Base-by-base conservation (phyloP, 2,329 filamentous ascomycete species). In the Aspergillus sp. region DNA sequence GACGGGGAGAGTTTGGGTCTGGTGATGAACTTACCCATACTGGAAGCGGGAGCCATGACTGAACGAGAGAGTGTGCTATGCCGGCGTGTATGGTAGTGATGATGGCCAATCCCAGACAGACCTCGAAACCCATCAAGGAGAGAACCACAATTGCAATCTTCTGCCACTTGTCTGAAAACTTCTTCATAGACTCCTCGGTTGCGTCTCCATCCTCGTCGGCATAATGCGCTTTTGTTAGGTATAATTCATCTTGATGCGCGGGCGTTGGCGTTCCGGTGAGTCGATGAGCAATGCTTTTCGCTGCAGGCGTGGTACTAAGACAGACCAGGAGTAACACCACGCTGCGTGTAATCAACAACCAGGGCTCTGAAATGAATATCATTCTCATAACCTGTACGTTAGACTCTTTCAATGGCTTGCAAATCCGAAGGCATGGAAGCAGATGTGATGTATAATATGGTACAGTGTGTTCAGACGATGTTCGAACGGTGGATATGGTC, bases 171-270 rank as follows among this genome's bases (percentile, higher is more conserved):
- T 79, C 76, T 29, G 83, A 84, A 59, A 83, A 89, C 35, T 73
- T 73, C 26, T 74, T 73, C 44, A 81, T 61, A 1, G 81, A 80
- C 58, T 84, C 80, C 36, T 78, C 73, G 0, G 81, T 84, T 30
- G 82, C 83, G 52, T 76, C 73, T 42, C 86, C 86, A 65, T 90
- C 86, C 51, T 75, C 68, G 58, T 90, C 86, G 55, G 81, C 71
- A 58, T 89, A 89, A 8, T 74, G 69, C 7, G 74, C 67, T 9
- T 56, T 57, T 7, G 56, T 52, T 30, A 56, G 19, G 10, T 46
- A 44, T 33, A 57, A 52, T n/a, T 53, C 57, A 38, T 59, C 55
- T 5, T 53, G 51, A 4, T 34, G 50, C 2, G 50, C 48, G 26
- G 43, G 42, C 30, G 40, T 30, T 36, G 27, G 41, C 42, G 49